Evolutionary conservation across 352 stramenopile genomes (phyloP).

Genomic region (Phytophthora vignae): DNA sequence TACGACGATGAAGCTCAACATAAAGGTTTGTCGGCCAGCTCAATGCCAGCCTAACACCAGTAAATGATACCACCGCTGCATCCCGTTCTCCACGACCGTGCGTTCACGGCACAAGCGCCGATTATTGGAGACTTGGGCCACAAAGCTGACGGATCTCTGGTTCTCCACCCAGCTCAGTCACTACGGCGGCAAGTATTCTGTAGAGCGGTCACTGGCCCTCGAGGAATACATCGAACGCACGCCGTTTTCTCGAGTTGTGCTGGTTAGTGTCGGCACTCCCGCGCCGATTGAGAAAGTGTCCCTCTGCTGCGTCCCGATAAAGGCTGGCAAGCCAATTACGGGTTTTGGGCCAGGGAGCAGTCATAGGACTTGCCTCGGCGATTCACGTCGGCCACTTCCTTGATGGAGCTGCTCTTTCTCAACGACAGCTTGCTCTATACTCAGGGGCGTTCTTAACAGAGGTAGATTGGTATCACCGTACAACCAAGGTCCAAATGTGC

Average conservation of each 20-base stretch:
- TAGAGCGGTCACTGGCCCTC: slow-evolving; percentile 20
- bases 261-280: not conserved
- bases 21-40: not conserved
- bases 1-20: too few relatives aligned
- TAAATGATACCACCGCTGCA: not conserved
- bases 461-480: too few relatives aligned
- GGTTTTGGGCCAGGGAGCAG: not conserved
- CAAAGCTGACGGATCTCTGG: not conserved
- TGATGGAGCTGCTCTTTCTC: not conserved
- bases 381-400: not conserved
- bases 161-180: slow-evolving; percentile 1
- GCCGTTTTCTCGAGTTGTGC: not conserved
- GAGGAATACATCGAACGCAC: slow-evolving; percentile 11
- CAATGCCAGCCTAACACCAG: not conserved
- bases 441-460: too few relatives aligned
- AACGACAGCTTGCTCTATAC: not conserved
- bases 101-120: not conserved
- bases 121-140: not conserved
- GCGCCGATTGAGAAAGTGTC: not conserved
- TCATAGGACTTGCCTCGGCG: not conserved
- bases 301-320: not conserved
- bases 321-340: not conserved
- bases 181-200: slow-evolving; percentile 27
- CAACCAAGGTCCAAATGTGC: too few relatives aligned
- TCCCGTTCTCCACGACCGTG: not conserved